Evolutionary conservation across 768 basidiomycete species (phyloP).

Genomic region (Boletus fagicola): DNA sequence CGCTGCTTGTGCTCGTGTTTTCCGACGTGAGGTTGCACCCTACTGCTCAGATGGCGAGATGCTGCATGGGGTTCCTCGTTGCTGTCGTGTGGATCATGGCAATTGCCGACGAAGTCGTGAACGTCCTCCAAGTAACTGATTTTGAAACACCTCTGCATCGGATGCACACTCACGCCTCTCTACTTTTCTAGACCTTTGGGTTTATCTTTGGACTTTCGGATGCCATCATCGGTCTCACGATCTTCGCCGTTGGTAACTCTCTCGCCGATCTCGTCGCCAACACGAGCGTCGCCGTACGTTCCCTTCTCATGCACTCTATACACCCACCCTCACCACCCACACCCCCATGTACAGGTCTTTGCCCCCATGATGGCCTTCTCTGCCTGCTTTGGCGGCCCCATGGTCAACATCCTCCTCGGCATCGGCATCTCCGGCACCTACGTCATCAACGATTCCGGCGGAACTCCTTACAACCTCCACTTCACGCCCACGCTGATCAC

Average conservation of each 20-base stretch:
- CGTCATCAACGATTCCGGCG: conserved; percentile 60
- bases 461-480: conserved; percentile 63
- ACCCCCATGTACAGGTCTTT: conserved; percentile 51
- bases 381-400: conserved; percentile 90
- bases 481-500: conserved; percentile 84
- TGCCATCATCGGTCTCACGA: conserved; percentile 93
- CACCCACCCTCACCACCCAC: neutral
- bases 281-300: conserved; percentile 83
- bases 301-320: neutral
- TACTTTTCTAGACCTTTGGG: conserved; percentile 70
- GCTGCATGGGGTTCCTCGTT: conserved; percentile 88
- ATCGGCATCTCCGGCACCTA: conserved; percentile 91
- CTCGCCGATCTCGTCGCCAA: conserved; percentile 97
- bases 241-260: conserved; percentile 96
- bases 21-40: conserved; percentile 57
- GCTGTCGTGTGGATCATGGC: conserved; percentile 98
- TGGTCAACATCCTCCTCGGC: conserved; percentile 89
- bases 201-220: conserved; percentile 94
- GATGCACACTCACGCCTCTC: neutral
- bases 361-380: conserved; percentile 95
- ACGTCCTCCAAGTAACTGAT: conserved; percentile 72
- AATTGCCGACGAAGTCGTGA: conserved; percentile 94
- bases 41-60: conserved; percentile 64
- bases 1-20: conserved; percentile 56
- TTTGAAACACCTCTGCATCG: neutral